Percentiles rank a stretch among this genome's conserved stretches.
These are phyloP conservation scores for Chalciporus piperatus DNA, from an alignment of 768 basidiomycete species.

Conservation along the genomic window DNA sequence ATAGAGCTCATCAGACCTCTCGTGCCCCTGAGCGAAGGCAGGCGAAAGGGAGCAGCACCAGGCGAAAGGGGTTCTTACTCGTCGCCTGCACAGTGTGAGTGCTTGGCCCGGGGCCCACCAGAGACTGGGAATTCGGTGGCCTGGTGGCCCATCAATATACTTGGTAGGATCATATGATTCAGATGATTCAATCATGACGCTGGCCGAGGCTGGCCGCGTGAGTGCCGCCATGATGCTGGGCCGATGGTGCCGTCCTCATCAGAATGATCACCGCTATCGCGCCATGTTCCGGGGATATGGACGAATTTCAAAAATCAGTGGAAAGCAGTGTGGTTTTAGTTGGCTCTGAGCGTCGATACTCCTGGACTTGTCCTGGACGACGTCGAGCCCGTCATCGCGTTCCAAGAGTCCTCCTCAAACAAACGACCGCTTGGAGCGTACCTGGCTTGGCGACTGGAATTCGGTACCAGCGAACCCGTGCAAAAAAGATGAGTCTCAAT, in stretches of 20 bases:
- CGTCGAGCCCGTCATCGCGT: not conserved
- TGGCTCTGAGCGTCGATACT: too few species aligned
- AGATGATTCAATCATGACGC: too few species aligned
- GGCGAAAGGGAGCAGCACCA: too few species aligned
- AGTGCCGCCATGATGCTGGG: not conserved
- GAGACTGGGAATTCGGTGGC: too few species aligned
- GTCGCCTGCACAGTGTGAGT: too few species aligned
- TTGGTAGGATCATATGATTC: too few species aligned
- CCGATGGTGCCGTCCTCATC: not conserved
- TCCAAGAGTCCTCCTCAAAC: not conserved
- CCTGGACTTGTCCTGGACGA: not conserved
- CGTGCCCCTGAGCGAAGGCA: too few species aligned
- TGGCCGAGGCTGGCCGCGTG: not conserved
- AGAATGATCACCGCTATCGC: constrained; percentile 14
- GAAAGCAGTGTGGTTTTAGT: not conserved
- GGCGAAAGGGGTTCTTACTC: too few species aligned
- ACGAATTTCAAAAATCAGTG: not conserved
- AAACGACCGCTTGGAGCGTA: not conserved
- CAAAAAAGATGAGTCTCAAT: constrained; percentile 18
- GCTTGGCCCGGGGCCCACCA: too few species aligned
- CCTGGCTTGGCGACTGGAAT: constrained; percentile 17
- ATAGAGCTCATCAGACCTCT: too few species aligned
- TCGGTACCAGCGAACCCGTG: constrained; percentile 3
- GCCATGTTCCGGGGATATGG: constrained; percentile 28
- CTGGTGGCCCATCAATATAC: too few species aligned